Evolutionary conservation across 2,329 filamentous ascomycete species (phyloP), one percentile per base, ranked within the genome.

Genomic region (Sporothrix pseudoabietina): DNA sequence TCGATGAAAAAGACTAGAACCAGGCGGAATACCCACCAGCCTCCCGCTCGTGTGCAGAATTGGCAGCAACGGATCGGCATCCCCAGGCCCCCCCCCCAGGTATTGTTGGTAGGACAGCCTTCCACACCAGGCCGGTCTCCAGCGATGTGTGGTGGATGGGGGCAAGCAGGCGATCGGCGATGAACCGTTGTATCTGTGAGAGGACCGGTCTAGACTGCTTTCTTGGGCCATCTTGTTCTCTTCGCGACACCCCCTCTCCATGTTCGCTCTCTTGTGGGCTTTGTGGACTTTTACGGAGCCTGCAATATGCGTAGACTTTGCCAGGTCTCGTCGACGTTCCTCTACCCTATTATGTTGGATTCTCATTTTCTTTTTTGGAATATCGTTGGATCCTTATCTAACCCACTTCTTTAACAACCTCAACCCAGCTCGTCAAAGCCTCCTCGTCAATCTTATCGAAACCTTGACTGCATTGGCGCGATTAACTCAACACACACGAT

Each of bases 331-430:
- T 16, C n/a, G 9, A 35, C 30, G 26, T 16, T 3, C 39, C 16
- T 26, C 49, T 52, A 6, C 44, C 19, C 22, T 55, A 55, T 63
- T n/a, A 6, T 49, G 22, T 30, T 19, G 41, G n/a, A 22, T 32
- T 66, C 39, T 47, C 19, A 22, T 39, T 22, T 6, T 22, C 39
- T 39, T 12, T 39, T 55, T 39, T 55, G 10, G 10, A 55, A 35
- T 22, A 14, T 47, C 7, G 35, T 22, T 26, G 35, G 61, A 47
- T 5, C 39, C 61, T 47, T 66, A n/a, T 26, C 39, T 66, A 66
- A 66, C 22, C 61, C 61, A 66, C 61, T 66, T 44, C 61, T n/a
- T 47, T 12, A 66, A 66, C 61, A 66, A 66, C 61, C 39, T 47
- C 61, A 66, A 66, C 39, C 61, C 22, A 66, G 41, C 30, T 55